Conservation (phyloP, 2,329 filamentous ascomycete genomes). For the Endoconidiophora polonica region DNA sequence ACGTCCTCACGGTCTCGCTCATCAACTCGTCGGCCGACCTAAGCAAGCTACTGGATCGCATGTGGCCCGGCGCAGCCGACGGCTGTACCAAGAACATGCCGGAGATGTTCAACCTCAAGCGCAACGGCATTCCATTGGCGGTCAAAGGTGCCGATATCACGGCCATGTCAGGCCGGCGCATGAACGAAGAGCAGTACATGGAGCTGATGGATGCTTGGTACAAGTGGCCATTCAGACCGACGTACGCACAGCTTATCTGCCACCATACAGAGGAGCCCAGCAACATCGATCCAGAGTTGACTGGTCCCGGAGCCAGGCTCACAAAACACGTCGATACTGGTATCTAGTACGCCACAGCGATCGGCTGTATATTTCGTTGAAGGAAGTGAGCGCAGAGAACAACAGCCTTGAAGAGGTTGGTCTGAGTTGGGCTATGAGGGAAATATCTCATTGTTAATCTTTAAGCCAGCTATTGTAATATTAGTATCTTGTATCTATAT, state of each 20-base stretch:
- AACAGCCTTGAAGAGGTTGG: too few relatives aligned
- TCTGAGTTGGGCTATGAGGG: too few relatives aligned
- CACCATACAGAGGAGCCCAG: conserved; percentile 20
- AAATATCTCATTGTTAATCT: too few relatives aligned
- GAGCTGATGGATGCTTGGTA: conserved; percentile 44
- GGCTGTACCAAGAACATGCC: conserved; percentile 32
- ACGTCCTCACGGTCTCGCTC: conserved; percentile 26
- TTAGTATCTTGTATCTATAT: too few relatives aligned
- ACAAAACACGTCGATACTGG: too few relatives aligned
- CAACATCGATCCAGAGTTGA: not conserved
- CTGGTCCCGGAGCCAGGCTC: too few relatives aligned
- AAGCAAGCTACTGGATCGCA: conserved; percentile 27
- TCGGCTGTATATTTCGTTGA: not conserved
- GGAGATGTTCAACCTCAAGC: conserved; percentile 29
- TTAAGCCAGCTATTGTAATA: too few relatives aligned
- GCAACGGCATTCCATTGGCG: conserved; percentile 28
- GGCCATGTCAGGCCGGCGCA: conserved; percentile 27
- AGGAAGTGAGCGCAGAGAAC: not conserved
- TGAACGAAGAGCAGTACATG: conserved; percentile 38
- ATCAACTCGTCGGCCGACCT: conserved; percentile 23
- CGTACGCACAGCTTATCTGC: conserved; percentile 30
- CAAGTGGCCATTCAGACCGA: conserved; percentile 47
- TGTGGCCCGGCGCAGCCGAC: conserved; percentile 45
- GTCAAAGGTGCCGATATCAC: conserved; percentile 20
- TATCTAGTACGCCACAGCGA: too few relatives aligned